phyloP scores from a whole-genome alignment of 2,329 filamentous ascomycete species.

The Chlorencoelia australis region DNA sequence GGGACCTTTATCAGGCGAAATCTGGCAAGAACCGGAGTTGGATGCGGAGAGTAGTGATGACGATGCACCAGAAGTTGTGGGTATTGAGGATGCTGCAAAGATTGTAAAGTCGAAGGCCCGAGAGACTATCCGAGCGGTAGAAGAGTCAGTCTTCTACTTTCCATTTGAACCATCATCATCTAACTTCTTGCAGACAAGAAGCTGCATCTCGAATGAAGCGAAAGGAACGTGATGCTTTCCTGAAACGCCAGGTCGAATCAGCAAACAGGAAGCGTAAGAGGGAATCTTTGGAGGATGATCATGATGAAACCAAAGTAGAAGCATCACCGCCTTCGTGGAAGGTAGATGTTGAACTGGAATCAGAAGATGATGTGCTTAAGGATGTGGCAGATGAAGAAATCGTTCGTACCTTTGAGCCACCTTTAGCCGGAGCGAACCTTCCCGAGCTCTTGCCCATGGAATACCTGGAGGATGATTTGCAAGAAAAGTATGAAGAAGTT shows the following conservation, averaged over 20 bases:
- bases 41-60: constrained; percentile 22
- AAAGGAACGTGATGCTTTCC: constrained; percentile 19
- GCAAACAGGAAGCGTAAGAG: constrained; percentile 19
- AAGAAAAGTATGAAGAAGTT: constrained; percentile 2
- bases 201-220: constrained; percentile 21
- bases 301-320: constrained; percentile 2
- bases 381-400: constrained; percentile 1
- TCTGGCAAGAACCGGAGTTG: background rate
- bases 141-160: constrained; percentile 16
- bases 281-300: too few relatives aligned
- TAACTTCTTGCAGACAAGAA: constrained; percentile 18
- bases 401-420: background rate
- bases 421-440: constrained; percentile 7
- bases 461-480: constrained; percentile 21
- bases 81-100: constrained; percentile 17
- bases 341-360: constrained; percentile 2
- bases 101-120: constrained; percentile 13
- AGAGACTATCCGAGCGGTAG: constrained; percentile 21
- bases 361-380: constrained; percentile 1
- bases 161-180: background rate
- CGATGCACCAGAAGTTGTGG: constrained; percentile 25
- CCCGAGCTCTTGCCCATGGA: constrained; percentile 24
- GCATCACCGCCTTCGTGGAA: constrained; percentile 4
- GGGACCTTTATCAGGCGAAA: background rate
- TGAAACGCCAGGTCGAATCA: constrained; percentile 20